Percentiles rank a stretch among this genome's conserved stretches.
Evolutionary conservation across 2,329 filamentous ascomycete species (phyloP).

Genomic region (Zarea fungicola): DNA sequence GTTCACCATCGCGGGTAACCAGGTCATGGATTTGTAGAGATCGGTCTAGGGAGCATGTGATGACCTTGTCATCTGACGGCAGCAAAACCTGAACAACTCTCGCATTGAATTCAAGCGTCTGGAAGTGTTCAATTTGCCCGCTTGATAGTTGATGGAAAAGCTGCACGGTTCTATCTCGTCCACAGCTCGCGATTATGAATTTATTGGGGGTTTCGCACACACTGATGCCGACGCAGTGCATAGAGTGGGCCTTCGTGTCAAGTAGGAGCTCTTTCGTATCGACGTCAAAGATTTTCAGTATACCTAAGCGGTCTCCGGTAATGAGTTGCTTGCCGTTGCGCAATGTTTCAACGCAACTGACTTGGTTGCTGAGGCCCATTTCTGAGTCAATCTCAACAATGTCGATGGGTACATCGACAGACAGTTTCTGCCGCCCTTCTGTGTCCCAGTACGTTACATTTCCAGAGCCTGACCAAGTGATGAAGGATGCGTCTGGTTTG

Average conservation of each 20-base stretch:
- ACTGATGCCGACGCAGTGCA: slow-evolving; percentile 77
- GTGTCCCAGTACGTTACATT: slow-evolving; percentile 77
- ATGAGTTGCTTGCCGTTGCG: slow-evolving; percentile 61
- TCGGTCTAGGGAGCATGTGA: slow-evolving; percentile 85
- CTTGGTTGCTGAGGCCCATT: slow-evolving; percentile 50
- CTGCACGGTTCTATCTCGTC: slow-evolving; percentile 87
- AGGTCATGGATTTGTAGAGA: slow-evolving; percentile 79
- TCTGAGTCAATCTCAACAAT: slow-evolving; percentile 47
- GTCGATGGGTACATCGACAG: slow-evolving; percentile 65
- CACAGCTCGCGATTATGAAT: slow-evolving; percentile 73
- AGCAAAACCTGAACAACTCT: slow-evolving; percentile 71
- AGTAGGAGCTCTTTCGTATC: slow-evolving; percentile 56
- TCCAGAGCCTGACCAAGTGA: slow-evolving; percentile 83
- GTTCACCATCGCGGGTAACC: slow-evolving; percentile 61
- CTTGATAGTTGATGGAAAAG: slow-evolving; percentile 62
- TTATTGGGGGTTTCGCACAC: slow-evolving; percentile 58
- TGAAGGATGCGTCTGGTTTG: slow-evolving; percentile 63
- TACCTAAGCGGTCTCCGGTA: slow-evolving; percentile 82
- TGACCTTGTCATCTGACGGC: slow-evolving; percentile 67
- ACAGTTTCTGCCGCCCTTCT: slow-evolving; percentile 62
- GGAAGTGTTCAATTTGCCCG: slow-evolving; percentile 68
- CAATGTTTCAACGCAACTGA: slow-evolving; percentile 56
- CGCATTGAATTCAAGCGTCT: slow-evolving; percentile 90
- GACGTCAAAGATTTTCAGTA: slow-evolving; percentile 65
- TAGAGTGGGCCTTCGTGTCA: slow-evolving; percentile 79